These are phyloP conservation scores for Fusarium pseudonygamai DNA, from an alignment of 2,329 filamentous ascomycete genomes.

Conservation along the genomic window DNA sequence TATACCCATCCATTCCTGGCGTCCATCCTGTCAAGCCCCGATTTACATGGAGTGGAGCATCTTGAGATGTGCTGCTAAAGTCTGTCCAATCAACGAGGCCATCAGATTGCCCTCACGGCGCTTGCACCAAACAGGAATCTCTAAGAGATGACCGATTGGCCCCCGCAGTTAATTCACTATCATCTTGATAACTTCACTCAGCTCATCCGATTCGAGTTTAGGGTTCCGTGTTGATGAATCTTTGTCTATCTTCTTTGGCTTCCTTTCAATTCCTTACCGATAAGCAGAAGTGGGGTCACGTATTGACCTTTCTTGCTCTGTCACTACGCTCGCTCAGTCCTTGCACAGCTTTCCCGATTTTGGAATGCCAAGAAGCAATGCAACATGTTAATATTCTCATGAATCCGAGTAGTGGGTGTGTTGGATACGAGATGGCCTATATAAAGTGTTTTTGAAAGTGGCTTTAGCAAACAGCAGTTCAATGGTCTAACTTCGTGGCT, in stretches of 20 bases:
- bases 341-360: not conserved
- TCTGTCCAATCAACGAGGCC: not conserved
- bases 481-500: not conserved
- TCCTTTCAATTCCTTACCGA: not conserved
- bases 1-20: not conserved
- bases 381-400: rapidly evolving
- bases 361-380: not conserved
- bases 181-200: not conserved
- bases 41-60: not conserved
- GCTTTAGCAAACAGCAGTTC: not conserved
- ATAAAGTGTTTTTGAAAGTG: rapidly evolving
- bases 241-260: not conserved
- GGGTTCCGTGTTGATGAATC: not conserved
- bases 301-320: not conserved
- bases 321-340: not conserved
- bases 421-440: rapidly evolving
- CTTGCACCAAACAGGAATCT: slow-evolving; percentile 24
- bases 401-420: rapidly evolving
- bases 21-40: not conserved
- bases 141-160: slow-evolving; percentile 22
- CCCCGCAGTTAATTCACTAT: not conserved
- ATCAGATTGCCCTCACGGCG: not conserved
- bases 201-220: not conserved
- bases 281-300: not conserved
- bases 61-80: no score